phyloP scores from a whole-genome alignment of 176 grass and related monocot species.

The Triticum timopheevii region DNA sequence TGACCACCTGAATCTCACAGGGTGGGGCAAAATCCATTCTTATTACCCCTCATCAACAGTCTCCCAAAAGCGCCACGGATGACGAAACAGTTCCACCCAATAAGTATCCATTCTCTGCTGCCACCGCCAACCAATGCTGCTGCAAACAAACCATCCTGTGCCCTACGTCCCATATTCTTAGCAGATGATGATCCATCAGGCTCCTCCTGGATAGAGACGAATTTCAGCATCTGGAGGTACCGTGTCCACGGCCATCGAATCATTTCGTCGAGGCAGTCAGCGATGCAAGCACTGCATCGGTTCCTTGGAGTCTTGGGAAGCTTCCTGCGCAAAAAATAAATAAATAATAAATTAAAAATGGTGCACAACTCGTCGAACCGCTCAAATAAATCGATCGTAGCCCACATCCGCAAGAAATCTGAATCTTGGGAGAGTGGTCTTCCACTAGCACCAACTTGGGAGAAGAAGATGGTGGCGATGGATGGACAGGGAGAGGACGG shows the following conservation, averaged over 20 bases:
- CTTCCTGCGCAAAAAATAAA: not conserved
- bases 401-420: slow-evolving; percentile 16
- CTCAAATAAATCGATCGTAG: not conserved
- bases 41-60: slow-evolving; percentile 23
- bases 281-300: not conserved
- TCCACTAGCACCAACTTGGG: slow-evolving; percentile 29
- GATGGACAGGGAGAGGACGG: slow-evolving; percentile 22
- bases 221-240: slow-evolving; percentile 19
- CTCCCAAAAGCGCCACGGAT: slow-evolving; percentile 19
- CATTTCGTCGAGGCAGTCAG: not conserved
- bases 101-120: slow-evolving; percentile 25
- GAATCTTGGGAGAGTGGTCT: slow-evolving; percentile 21
- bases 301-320: no score
- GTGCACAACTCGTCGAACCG: slow-evolving; percentile 3
- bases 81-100: slow-evolving; percentile 37
- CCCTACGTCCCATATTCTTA: slow-evolving; percentile 21
- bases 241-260: not conserved
- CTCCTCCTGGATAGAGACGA: slow-evolving; percentile 36
- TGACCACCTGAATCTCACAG: slow-evolving; percentile 36
- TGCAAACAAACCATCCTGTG: slow-evolving; percentile 18
- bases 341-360: not conserved
- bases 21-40: slow-evolving; percentile 28
- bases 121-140: slow-evolving; percentile 16
- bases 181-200: slow-evolving; percentile 30
- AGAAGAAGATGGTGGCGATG: slow-evolving; percentile 11